These are phyloP conservation scores for Vicia villosa DNA, from an alignment of 306 rosid genomes.

Conservation along the genomic window DNA sequence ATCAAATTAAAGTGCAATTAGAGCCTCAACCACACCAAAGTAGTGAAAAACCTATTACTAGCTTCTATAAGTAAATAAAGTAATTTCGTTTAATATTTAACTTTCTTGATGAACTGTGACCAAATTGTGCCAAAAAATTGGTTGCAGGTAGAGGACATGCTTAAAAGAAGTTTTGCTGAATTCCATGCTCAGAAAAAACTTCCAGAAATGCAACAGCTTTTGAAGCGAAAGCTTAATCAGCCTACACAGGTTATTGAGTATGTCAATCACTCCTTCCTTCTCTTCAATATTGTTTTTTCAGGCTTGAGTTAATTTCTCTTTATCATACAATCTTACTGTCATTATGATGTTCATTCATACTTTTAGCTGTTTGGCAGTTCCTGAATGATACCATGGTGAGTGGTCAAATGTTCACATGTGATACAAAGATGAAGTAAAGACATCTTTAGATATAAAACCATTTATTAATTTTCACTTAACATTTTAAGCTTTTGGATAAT, in stretches of 20 bases:
- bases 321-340: constrained; percentile 23
- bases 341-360: not conserved
- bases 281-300: constrained; percentile 25
- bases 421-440: not conserved
- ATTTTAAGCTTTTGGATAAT: constrained; percentile 6
- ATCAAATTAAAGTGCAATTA: constrained; percentile 2
- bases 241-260: constrained; percentile 78
- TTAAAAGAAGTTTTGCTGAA: constrained; percentile 98
- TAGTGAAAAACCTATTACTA: constrained; percentile 12
- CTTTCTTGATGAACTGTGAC: constrained; percentile 27
- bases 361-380: constrained; percentile 17
- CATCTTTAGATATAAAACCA: constrained; percentile 3
- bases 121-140: constrained; percentile 23
- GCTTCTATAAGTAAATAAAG: constrained; percentile 6
- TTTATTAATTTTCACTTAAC: not conserved
- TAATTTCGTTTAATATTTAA: constrained; percentile 24
- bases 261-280: constrained; percentile 33
- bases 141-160: constrained; percentile 97
- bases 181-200: constrained; percentile 94
- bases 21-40: constrained; percentile 10
- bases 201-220: constrained; percentile 77
- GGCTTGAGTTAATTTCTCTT: constrained; percentile 29
- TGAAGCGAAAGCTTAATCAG: constrained; percentile 80
- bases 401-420: constrained; percentile 2
- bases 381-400: constrained; percentile 4